These are phyloP conservation scores for Saccharomyces hybrid DNA, from an alignment of 1,139 yeast genomes.

Conservation along the genomic window DNA sequence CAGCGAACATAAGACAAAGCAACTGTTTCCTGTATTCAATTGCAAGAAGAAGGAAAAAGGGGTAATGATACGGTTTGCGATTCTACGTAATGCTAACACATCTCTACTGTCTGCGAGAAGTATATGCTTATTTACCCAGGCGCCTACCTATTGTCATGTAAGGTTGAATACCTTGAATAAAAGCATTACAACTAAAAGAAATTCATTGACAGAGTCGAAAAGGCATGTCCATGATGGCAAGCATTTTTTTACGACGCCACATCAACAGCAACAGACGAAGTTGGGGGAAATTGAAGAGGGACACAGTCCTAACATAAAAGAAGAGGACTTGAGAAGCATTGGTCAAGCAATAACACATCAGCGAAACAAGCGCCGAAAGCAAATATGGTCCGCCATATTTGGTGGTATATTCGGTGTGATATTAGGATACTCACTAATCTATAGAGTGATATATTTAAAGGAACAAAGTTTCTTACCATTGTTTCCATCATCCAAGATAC, in stretches of 20 bases:
- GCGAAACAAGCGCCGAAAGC: slow-evolving; percentile 13
- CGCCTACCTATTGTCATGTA: neutral
- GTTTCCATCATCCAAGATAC: slow-evolving; percentile 22
- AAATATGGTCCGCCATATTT: slow-evolving; percentile 10
- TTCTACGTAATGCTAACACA: neutral
- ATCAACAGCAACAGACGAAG: neutral
- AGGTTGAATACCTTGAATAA: neutral
- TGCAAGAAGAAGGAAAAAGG: neutral
- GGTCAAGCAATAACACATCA: slow-evolving; percentile 17
- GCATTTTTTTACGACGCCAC: slow-evolving; percentile 12
- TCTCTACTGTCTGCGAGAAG: neutral
- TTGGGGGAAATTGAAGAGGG: neutral
- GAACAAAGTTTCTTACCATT: slow-evolving; percentile 26
- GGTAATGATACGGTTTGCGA: neutral
- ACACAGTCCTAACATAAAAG: neutral
- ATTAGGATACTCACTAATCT: slow-evolving; percentile 26
- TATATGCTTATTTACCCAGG: neutral
- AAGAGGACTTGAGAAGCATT: slow-evolving; percentile 6
- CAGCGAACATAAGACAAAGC: neutral
- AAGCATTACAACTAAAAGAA: neutral
- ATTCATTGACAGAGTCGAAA: neutral
- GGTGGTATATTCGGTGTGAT: slow-evolving; percentile 16
- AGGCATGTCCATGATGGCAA: slow-evolving; percentile 6
- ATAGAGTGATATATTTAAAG: slow-evolving; percentile 21
- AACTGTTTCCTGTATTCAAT: neutral